A percentile compares a stretch with the other conserved stretches of the same genome.
These are phyloP conservation scores for Solanum habrochaites DNA, from an alignment of 257 asterid genomes.

Conservation along the genomic window DNA sequence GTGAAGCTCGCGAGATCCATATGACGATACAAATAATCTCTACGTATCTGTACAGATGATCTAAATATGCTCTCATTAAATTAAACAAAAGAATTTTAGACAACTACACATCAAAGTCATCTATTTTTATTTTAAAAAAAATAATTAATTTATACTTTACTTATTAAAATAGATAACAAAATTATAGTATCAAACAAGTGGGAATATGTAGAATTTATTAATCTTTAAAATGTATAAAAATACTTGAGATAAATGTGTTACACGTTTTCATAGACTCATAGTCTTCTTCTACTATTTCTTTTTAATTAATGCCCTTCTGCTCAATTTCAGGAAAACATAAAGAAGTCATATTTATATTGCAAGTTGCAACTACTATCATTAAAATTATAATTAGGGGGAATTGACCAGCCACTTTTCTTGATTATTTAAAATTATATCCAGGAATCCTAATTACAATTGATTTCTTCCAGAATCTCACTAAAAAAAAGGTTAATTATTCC, in stretches of 20 bases:
- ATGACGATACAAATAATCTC: no score
- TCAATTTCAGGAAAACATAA: not conserved
- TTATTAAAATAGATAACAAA: no score
- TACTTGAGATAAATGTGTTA: not conserved
- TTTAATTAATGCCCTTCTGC: not conserved
- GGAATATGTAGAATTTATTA: not conserved
- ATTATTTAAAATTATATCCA: not conserved
- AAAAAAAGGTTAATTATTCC: not conserved
- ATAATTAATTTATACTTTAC: no score
- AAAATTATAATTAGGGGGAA: not conserved
- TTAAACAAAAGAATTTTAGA: no score
- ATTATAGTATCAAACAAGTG: not conserved
- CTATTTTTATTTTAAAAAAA: no score
- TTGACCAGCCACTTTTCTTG: not conserved
- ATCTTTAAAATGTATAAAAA: not conserved
- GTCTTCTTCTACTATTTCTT: not conserved
- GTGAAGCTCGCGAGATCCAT: no score
- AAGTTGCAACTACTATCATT: not conserved
- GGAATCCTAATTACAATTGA: not conserved
- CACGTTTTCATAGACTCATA: not conserved
- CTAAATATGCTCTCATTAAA: no score
- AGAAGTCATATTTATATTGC: not conserved
- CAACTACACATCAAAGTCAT: not conserved
- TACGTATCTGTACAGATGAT: no score
- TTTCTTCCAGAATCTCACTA: not conserved